Evolutionary conservation across 495 filamentous ascomycete species (phyloP), one percentile per base, ranked within the genome.

Genomic region (Penicillium flavigenum): DNA sequence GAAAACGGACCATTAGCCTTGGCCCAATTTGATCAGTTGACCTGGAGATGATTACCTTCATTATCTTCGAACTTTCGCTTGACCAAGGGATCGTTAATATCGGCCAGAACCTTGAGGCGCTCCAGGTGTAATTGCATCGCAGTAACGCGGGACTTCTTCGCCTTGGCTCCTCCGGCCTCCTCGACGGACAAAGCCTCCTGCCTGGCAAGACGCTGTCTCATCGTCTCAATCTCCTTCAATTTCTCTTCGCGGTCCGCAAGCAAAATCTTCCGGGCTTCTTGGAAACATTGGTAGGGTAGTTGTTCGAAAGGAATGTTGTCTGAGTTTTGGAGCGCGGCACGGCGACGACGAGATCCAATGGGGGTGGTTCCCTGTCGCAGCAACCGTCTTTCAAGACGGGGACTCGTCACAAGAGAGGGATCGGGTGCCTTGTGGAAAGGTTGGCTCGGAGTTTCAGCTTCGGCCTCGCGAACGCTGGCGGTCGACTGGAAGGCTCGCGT

Each of bases 51-150:
- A 83, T 69, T 76, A 96, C 94, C 91, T 63, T 83, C 72, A 12
- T 93, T 92, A 78, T 97, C 91, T 67, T 99, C 94, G 65, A 97
- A 97, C 60, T 83, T 88, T 71, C 91, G 88, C 83, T 97, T 98
- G 43, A 98, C 90, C 29, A 91, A 48, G 1, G 94, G 94, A 68
- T 97, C 96, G 68, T 99, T 99, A 72, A 96, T 90, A 68, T 99
- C 94, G 6, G 91, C 92, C 60, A 88, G 73, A 27, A 99, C 85
- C 81, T 96, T 95, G 68, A 96, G 78, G 48, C 84, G 70, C 68
- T 96, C 91, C 53, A 98, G 61, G 62, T 91, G 77, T 56, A 81
- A 72, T 63, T 83, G 79, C 84, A 97, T 85, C 45, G 85, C 86
- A n/a, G 72, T 69, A 42, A 96, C 62, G 55, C 84, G 78, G 34